Evolutionary conservation across 179 eudicot species (phyloP), one percentile per base, ranked within the genome.

Genomic region (Dionaea muscipula): DNA sequence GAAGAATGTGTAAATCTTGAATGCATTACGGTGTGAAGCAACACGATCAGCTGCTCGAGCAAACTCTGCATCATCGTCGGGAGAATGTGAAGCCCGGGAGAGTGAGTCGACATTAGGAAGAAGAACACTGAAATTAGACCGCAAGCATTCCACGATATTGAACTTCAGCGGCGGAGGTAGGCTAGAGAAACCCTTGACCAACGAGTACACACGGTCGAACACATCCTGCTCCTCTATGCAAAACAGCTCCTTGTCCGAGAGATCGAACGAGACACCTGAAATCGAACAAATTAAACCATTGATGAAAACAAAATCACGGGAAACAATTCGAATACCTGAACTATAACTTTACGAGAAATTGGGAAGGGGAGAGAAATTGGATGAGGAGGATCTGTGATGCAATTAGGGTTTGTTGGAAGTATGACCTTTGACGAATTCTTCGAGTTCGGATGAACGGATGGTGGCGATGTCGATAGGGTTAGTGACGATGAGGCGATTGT

Each of bases 341-440:
- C 10, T 20, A 2, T 26, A 35, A 25, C n/a, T 16, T 4, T 26
- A 17, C 17, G 20, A 19, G 7, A 15, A 7, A 7, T 15, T 16
- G 25, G 25, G 26, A 36, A 35, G 25, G 3, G 16, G n/a, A 20
- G 58, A 27, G 15, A 25, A 24, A 10, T 51, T 47, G 26, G 4
- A 12, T 1, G 24, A 33, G 37, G 10, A 33, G 7, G 37, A 33
- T 33, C 9, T 46, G 62, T 53, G 12, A 17, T 7, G 28, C 20
- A 64, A 72, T 46, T 68, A 68, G 70, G 73, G 69, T 63, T 72
- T 72, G 0, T 21, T 25, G 40, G 47, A 37, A 2, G 28, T 36
- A 21, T 43, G 2, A 81, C 95, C 88, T 88, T 85, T 85, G 26
- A 85, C 94, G 78, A 85, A 82, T 74, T 88, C 96, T 68, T 88